Evolutionary conservation across 2,329 filamentous ascomycete species (phyloP).

Genomic region (Dactylellina cionopaga): DNA sequence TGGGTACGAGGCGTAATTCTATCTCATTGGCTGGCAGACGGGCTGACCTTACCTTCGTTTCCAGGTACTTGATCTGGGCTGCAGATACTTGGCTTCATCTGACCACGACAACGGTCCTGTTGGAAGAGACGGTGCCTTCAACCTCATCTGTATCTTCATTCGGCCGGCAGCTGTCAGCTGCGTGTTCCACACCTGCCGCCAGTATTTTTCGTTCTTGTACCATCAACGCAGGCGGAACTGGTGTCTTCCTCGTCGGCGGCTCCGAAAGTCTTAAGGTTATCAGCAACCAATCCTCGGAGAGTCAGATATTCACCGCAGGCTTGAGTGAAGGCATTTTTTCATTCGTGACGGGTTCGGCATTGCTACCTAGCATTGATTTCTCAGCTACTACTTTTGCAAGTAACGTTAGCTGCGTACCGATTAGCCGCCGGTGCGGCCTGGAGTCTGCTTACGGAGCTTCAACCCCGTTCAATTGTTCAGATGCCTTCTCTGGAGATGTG

Average conservation of each 20-base stretch:
- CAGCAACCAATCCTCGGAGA: neutral
- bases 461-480: slow-evolving; percentile 9
- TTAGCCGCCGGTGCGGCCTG: slow-evolving; percentile 54
- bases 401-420: slow-evolving; percentile 52
- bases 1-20: slow-evolving; percentile 1
- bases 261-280: slow-evolving; percentile 14
- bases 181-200: neutral
- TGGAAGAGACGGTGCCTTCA: slow-evolving; percentile 34
- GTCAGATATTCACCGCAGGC: slow-evolving; percentile 20
- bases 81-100: slow-evolving; percentile 57
- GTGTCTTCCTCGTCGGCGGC: neutral
- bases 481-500: slow-evolving; percentile 6
- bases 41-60: neutral
- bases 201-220: neutral
- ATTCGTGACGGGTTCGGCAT: slow-evolving; percentile 13
- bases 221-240: neutral
- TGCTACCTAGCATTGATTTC: slow-evolving; percentile 47
- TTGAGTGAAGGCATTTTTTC: slow-evolving; percentile 43
- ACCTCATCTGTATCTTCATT: slow-evolving; percentile 21
- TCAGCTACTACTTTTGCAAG: slow-evolving; percentile 53
- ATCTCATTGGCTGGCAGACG: neutral
- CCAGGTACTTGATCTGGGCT: slow-evolving; percentile 52
- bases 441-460: neutral
- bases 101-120: slow-evolving; percentile 55
- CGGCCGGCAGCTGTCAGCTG: slow-evolving; percentile 12